Conservation (phyloP, 495 filamentous ascomycete species). For the Talaromyces wortmannii region DNA sequence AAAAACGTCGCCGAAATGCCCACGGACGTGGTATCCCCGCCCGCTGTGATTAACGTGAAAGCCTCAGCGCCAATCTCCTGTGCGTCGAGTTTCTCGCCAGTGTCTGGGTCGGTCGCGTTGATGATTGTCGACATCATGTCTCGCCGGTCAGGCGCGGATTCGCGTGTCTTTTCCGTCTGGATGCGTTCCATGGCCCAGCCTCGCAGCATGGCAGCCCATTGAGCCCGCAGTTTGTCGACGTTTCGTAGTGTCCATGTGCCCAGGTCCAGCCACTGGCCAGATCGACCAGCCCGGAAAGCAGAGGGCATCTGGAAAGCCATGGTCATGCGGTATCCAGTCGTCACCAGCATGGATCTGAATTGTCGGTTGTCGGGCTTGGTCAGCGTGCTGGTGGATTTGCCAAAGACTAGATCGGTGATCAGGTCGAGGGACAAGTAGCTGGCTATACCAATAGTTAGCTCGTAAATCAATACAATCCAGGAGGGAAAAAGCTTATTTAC, state of each 20-base stretch:
- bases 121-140: slow-evolving; percentile 11
- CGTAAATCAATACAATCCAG: not conserved
- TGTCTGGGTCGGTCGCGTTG: slow-evolving; percentile 52
- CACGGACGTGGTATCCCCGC: slow-evolving; percentile 21
- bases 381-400: not conserved
- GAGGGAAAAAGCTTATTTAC: not conserved
- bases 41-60: not conserved
- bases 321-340: not conserved
- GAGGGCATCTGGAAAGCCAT: not conserved
- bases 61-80: slow-evolving; percentile 24
- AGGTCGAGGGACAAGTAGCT: slow-evolving; percentile 21
- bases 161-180: not conserved
- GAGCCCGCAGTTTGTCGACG: not conserved
- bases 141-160: not conserved
- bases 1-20: slow-evolving; percentile 18
- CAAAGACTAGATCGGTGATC: slow-evolving; percentile 8
- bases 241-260: not conserved
- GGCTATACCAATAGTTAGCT: slow-evolving; percentile 9
- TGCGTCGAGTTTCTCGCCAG: slow-evolving; percentile 45
- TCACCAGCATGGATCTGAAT: not conserved
- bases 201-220: not conserved
- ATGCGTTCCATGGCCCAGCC: not conserved
- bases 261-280: not conserved
- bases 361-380: not conserved
- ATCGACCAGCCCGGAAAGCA: not conserved